Base-by-base conservation (phyloP, 2,329 filamentous ascomycete genomes). In the Epichloe baconii region DNA sequence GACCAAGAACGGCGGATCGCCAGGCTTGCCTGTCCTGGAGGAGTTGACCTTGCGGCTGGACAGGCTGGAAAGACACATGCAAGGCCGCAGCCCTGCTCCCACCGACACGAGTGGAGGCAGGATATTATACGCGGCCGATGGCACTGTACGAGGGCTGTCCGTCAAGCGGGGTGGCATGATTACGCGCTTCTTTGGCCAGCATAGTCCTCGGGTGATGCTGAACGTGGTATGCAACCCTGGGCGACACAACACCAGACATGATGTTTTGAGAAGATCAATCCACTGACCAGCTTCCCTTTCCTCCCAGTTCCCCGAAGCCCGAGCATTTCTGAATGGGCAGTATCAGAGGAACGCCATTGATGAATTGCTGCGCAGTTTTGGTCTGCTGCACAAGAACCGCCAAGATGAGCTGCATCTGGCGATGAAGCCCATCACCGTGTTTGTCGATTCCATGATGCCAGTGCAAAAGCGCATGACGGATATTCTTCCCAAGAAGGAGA, bases 391-490 rank as follows among this genome's bases (percentile, higher is more conserved):
- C 57, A 71, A 66, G 53, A 62, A 68, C 14, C 62, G 79, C 8
- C 72, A 74, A 55, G 69, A 73, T 47, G 71, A 75, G 34, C 70
- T 74, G 57, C 65, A 65, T 49, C 71, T 71, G 56, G 69, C 68
- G 0, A 62, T 77, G 41, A 63, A 71, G 5, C 76, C 77, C 0
- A 78, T 79, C 44, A 68, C 74, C 3, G 76, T 79, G 35, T 79
- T 74, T 56, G 76, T 78, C 31, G 75, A 79, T 57, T 79, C 76
- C n/a, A 75, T 78, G 66, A 75, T 77, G 59, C 76, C 77, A 0
- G 69, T 79, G 2, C 71, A 72, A 52, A 77, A 77, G 60, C 74
- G 77, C 45, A 80, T 80, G 77, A 70, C 68, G 34, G 76, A 79
- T 52, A 76, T 79, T 14, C 58, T 79, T 17, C 77, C 77, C 0